These are phyloP conservation scores for Leccinellum luteum DNA, from an alignment of 768 basidiomycete genomes.

Conservation along the genomic window DNA sequence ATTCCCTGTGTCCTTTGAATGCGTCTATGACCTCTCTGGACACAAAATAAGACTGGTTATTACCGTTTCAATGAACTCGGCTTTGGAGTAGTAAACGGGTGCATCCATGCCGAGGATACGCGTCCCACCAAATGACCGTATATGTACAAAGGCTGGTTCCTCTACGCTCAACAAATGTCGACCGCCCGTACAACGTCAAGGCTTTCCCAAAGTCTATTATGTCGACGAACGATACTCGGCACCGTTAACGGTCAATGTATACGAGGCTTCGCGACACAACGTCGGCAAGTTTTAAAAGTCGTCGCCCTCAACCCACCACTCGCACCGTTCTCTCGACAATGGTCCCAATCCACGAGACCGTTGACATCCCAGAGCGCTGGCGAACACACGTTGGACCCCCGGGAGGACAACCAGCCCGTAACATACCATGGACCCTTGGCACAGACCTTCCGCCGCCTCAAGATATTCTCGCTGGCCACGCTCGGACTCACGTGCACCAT, in stretches of 20 bases:
- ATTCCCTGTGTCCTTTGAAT: slow-evolving; percentile 83
- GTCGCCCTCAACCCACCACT: background rate
- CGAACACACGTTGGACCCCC: slow-evolving; percentile 3
- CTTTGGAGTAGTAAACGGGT: slow-evolving; percentile 74
- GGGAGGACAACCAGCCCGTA: slow-evolving; percentile 4
- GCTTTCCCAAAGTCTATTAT: slow-evolving; percentile 11
- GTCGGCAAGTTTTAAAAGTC: background rate
- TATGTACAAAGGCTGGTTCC: background rate
- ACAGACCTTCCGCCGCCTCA: slow-evolving; percentile 71
- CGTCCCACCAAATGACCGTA: slow-evolving; percentile 3
- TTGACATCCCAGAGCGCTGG: background rate
- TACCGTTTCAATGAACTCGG: slow-evolving; percentile 90
- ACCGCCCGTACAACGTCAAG: slow-evolving; percentile 3
- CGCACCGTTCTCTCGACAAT: background rate
- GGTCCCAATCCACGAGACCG: slow-evolving; percentile 15
- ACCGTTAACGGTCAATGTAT: slow-evolving; percentile 1
- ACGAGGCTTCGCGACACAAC: background rate
- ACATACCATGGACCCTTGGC: slow-evolving; percentile 69
- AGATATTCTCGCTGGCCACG: slow-evolving; percentile 81
- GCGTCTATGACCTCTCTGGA: slow-evolving; percentile 2
- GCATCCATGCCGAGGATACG: slow-evolving; percentile 52
- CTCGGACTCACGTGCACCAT: slow-evolving; percentile 65
- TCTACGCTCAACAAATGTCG: slow-evolving; percentile 5
- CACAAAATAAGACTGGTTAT: background rate
- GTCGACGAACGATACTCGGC: slow-evolving; percentile 12